Conservation (phyloP, 495 filamentous ascomycete genomes). For the Bombardia bombarda region DNA sequence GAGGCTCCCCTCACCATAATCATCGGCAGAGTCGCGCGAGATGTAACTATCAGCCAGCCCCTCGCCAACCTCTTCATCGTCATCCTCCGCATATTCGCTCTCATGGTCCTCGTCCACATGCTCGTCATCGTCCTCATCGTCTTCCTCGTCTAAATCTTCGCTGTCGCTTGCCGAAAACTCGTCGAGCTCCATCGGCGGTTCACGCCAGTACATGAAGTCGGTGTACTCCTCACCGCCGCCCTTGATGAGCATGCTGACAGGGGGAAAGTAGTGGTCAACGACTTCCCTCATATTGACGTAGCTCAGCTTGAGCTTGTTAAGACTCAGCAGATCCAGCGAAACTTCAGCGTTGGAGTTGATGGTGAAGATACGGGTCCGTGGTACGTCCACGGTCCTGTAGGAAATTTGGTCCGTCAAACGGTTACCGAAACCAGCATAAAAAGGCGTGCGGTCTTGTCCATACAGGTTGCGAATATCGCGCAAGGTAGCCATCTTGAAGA, state of each 20-base stretch:
- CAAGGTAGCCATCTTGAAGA: constrained; percentile 99
- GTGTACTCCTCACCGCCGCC: constrained; percentile 79
- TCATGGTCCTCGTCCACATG: constrained; percentile 37
- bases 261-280: constrained; percentile 94
- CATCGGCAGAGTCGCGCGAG: constrained; percentile 45
- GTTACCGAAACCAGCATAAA: constrained; percentile 97
- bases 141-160: constrained; percentile 44
- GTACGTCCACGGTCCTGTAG: constrained; percentile 93
- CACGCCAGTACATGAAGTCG: constrained; percentile 84
- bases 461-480: constrained; percentile 90
- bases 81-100: constrained; percentile 14
- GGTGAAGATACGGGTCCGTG: constrained; percentile 89
- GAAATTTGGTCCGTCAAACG: constrained; percentile 92
- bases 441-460: constrained; percentile 67
- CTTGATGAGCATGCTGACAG: constrained; percentile 65
- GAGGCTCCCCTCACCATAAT: constrained; percentile 35
- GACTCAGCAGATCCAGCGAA: constrained; percentile 77
- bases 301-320: constrained; percentile 93
- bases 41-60: constrained; percentile 53
- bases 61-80: constrained; percentile 35
- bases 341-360: constrained; percentile 99
- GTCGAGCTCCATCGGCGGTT: constrained; percentile 62
- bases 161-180: constrained; percentile 73
- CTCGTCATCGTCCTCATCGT: constrained; percentile 25
- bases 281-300: constrained; percentile 96